Base-by-base conservation (phyloP, 306 rosid genomes). In the Geum urbanum region DNA sequence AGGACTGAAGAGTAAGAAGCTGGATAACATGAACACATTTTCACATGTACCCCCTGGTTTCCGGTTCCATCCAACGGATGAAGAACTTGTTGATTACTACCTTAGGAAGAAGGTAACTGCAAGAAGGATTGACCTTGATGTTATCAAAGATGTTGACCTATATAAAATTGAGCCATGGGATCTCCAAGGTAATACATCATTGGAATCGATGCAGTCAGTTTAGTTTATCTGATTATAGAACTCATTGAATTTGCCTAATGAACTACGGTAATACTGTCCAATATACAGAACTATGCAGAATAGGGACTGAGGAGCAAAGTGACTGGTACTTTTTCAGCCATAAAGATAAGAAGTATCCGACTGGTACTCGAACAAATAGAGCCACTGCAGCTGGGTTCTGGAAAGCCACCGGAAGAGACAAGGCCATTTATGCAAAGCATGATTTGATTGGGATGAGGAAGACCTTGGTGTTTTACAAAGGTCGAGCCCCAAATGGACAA, bases 401-500 rank as follows among this genome's bases (percentile, higher is more conserved):
- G 98, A 92, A 92, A 83, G 98, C 98, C 41, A 92, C 98, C 0
- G 98, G 98, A 81, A 87, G 98, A 81, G 98, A 92, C 77, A 92
- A 92, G 63, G 92, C 96, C 19, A 92, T 92, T 6, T 92, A 92
- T 44, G 86, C 92, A 10, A 92, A 89, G 79, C 88, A 92, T 68
- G 91, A 88, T 35, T 74, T 92, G 32, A 78, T 92, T 19, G 98
- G 98, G 27, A 92, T 92, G 98, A 89, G 98, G 66, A 92, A 92
- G 78, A 92, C 98, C 35, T 79, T 92, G 16, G 98, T 92, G 24
- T 92, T 89, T 65, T 89, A 92, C 14, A 83, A 92, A 82, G 98
- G 98, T 16, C 77, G 98, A 79, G 98, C 98, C 39, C 98, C 98
- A 2, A 92, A 92, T 80, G 98, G 98, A 14, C 98, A 86, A 75